These are phyloP conservation scores for Eutypa lata DNA, from an alignment of 2,329 filamentous ascomycete genomes.

Conservation along the genomic window DNA sequence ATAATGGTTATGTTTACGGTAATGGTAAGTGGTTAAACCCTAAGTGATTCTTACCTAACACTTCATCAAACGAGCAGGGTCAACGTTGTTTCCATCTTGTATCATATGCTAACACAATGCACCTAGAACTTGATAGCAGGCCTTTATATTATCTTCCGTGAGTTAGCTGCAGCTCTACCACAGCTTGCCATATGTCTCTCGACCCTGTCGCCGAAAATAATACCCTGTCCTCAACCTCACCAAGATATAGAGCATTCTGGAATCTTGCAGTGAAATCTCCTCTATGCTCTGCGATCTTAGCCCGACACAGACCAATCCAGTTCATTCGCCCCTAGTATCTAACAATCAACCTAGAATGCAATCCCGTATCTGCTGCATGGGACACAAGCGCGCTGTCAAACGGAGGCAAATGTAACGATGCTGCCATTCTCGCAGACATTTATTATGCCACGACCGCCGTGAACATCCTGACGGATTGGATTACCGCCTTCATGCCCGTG, in stretches of 20 bases:
- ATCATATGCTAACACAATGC: background rate
- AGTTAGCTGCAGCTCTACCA: background rate
- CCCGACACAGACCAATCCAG: too few relatives aligned
- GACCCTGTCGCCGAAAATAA: too few relatives aligned
- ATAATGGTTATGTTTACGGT: conserved; percentile 14
- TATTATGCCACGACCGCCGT: conserved; percentile 18
- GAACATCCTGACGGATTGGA: conserved; percentile 17
- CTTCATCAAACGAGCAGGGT: too few relatives aligned
- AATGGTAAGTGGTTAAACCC: conserved; percentile 4
- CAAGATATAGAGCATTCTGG: conserved; percentile 91
- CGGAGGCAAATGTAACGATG: conserved; percentile 8
- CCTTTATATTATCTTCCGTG: conserved; percentile 17
- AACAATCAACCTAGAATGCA: conserved; percentile 3
- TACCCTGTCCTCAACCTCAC: conserved; percentile 88
- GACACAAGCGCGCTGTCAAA: conserved; percentile 3
- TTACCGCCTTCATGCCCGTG: conserved; percentile 16
- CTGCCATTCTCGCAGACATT: conserved; percentile 12
- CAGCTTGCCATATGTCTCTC: background rate
- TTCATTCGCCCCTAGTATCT: too few relatives aligned
- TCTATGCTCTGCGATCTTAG: conserved; percentile 96
- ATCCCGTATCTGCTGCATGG: conserved; percentile 14
- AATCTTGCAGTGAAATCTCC: conserved; percentile 95
- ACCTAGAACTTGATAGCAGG: conserved; percentile 11
- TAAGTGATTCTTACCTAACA: background rate
- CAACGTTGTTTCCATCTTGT: background rate